Base-by-base conservation (phyloP, 371 early-diverging fungal species). In the Sporodiniella umbellata region DNA sequence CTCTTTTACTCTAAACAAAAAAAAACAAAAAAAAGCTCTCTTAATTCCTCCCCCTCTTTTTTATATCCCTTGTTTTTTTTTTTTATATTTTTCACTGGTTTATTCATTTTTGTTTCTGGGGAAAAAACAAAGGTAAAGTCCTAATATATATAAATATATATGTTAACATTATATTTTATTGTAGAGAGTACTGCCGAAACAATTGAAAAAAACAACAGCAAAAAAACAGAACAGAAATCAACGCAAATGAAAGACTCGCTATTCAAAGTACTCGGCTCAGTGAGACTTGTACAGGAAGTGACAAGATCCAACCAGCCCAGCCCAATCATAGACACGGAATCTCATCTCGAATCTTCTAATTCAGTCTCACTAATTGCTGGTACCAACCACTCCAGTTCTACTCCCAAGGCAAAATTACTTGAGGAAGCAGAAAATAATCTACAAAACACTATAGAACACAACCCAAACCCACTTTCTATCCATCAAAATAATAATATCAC, bases 241-340 rank as follows among this genome's bases (percentile, higher is more conserved):
- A 28, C n/a, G 4, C 7, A 38, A 30, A 56, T 60, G 56, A 55
- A 43, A 48, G 62, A 69, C 51, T 60, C 65, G 33, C 51, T 75
- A 15, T 65, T 69, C 24, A 68, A 64, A 56, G 53, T 77, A 66
- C 60, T 77, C 58, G 59, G 69, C 31, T 73, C 73, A 28, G 64
- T 77, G 23, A 62, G 61, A 51, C 62, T 77, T n/a, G 70, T 77
- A 11, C 73, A 77, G 51, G 77, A 77, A 54, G 67, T 77, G 12
- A 73, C 77, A 25, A 58, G 67, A 52, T 64, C 70, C 19, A 51
- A 48, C 18, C 47, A 48, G 21, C 43, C 62, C 37, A 6, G 40
- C 19, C 18, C 48, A 48, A 15, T 11, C 14, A n/a, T n/a, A n/a
- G 24, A 21, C 35, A 23, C 31, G 1, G 48, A 30, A 39, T 40